Evolutionary conservation across 345 rosid genomes (phyloP), one percentile per base, ranked within the genome.

Genomic region (Leavenworthia alabamica): DNA sequence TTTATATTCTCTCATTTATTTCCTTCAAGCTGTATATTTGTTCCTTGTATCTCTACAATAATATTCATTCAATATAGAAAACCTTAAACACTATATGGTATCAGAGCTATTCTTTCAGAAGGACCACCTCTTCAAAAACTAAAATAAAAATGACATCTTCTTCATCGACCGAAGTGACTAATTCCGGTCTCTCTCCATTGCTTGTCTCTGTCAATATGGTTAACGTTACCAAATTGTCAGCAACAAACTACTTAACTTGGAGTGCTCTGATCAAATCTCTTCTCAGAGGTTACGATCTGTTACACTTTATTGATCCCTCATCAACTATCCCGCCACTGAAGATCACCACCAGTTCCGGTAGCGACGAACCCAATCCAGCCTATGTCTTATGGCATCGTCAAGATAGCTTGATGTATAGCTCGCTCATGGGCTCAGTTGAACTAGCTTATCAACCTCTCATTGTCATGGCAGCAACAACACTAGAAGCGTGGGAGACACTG

Each of bases 391-490:
- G 16, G 16, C 15, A 0, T 0, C 7, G 41, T 0, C 41, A 36
- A 5, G 41, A 36, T 4, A 4, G 2, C 0, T 6, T 37, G 0
- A 0, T 37, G 0, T 37, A 1, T 3, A 37, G 17, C 1, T 2
- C 16, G 2, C 3, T 37, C 42, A 37, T 37, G 1, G 42, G 42
- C 0, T n/a, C 42, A 0, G 3, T 37, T 13, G 8, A 37, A 0
- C 6, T 37, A 0, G 17, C 42, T 5, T 16, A 4, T 1, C 49
- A 44, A 1, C 49, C 14, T 0, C 3, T 44, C 0, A 20, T 19
- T 0, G 23, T 13, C 0, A 3, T 3, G 0, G 2, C 49, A 0
- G 3, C 7, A 2, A 9, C 27, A 0, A 3, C 27, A 0, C 12
- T 4, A 19, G 3, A 44, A 1, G 11, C 22, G 0, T 44, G 49